Evolutionary conservation across 2,329 filamentous ascomycete species (phyloP).

Genomic region (Arthroderma sp.): DNA sequence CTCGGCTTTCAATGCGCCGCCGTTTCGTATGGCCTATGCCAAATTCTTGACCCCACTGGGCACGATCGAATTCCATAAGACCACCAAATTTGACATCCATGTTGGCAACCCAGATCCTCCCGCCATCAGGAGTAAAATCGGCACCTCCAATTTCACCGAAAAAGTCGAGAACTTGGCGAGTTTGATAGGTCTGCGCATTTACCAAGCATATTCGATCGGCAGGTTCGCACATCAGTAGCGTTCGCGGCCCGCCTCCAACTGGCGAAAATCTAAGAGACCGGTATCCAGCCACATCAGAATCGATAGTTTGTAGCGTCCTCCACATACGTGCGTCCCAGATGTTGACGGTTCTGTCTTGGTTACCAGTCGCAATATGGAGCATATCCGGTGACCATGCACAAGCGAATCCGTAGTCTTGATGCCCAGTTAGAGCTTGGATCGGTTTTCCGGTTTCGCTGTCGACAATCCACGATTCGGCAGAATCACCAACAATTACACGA

Average conservation of each 20-base stretch:
- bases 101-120: slow-evolving; percentile 31
- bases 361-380: slow-evolving; percentile 34
- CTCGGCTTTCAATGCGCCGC: slow-evolving; percentile 8
- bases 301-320: slow-evolving; percentile 26
- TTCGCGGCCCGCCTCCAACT: slow-evolving; percentile 30
- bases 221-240: slow-evolving; percentile 30
- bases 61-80: slow-evolving; percentile 31
- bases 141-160: slow-evolving; percentile 34
- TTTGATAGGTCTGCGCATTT: slow-evolving; percentile 30
- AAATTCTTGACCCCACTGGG: slow-evolving; percentile 24
- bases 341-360: slow-evolving; percentile 34
- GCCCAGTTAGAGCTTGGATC: slow-evolving; percentile 26
- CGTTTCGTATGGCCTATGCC: slow-evolving; percentile 14
- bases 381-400: slow-evolving; percentile 36
- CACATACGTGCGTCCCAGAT: slow-evolving; percentile 35
- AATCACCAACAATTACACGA: slow-evolving; percentile 33
- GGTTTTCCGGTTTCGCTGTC: slow-evolving; percentile 31
- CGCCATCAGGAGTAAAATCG: slow-evolving; percentile 29
- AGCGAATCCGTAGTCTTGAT: slow-evolving; percentile 33
- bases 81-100: slow-evolving; percentile 31
- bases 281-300: slow-evolving; percentile 33
- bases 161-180: slow-evolving; percentile 32
- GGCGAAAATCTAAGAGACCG: slow-evolving; percentile 32
- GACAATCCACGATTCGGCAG: slow-evolving; percentile 28
- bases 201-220: slow-evolving; percentile 33